These are phyloP conservation scores for Populus ilicifolia DNA, from an alignment of 345 rosid species.

Conservation along the genomic window DNA sequence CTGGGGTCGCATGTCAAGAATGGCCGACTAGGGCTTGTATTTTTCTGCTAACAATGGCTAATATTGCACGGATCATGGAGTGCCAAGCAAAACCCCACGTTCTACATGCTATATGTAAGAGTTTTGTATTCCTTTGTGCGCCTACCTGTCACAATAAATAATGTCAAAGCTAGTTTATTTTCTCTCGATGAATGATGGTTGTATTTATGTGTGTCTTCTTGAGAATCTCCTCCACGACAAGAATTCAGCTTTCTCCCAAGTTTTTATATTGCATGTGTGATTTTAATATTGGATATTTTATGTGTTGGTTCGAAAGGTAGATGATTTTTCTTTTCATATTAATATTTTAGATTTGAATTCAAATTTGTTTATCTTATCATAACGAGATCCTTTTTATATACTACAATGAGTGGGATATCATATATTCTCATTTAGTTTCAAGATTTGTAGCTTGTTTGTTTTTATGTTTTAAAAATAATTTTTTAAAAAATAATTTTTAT, in stretches of 20 bases:
- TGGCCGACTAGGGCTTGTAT: neutral
- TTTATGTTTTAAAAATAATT: too few relatives aligned
- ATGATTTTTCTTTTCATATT: neutral
- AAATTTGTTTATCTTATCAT: too few relatives aligned
- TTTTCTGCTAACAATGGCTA: neutral
- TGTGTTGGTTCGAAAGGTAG: neutral
- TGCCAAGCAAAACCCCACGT: neutral
- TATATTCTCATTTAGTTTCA: rapidly evolving
- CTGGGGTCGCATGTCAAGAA: neutral
- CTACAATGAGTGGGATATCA: too few relatives aligned
- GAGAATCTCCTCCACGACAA: neutral
- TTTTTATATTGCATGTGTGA: neutral
- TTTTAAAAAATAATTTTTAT: too few relatives aligned
- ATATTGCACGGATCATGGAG: too few relatives aligned
- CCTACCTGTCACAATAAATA: too few relatives aligned
- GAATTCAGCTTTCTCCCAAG: too few relatives aligned
- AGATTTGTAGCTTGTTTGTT: rapidly evolving
- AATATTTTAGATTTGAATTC: too few relatives aligned
- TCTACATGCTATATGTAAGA: neutral
- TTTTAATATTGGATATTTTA: neutral
- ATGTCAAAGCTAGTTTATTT: too few relatives aligned
- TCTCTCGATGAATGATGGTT: too few relatives aligned
- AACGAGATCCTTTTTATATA: too few relatives aligned
- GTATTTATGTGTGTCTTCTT: too few relatives aligned
- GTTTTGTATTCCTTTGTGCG: neutral